Evolutionary conservation across 1,284 basidiomycete species (phyloP).

Genomic region (Rhodotorula sp.): DNA sequence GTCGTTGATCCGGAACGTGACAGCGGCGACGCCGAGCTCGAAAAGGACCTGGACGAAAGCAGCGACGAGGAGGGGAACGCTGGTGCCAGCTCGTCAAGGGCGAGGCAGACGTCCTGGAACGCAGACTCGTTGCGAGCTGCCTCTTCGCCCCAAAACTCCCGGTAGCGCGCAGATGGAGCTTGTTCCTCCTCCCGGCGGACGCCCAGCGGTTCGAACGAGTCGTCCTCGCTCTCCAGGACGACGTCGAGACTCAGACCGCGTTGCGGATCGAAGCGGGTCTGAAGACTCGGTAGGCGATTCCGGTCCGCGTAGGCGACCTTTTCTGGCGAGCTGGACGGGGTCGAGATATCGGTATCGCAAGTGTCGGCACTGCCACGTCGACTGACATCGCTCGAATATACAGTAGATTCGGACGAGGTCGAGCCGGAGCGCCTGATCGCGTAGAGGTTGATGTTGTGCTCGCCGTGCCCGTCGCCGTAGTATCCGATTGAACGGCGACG

Average conservation of each 20-base stretch:
- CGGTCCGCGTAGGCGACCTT: not conserved
- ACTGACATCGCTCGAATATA: not conserved
- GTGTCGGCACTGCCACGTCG: not conserved
- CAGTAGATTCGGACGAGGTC: not conserved
- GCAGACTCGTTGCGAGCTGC: not conserved
- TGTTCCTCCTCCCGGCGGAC: not conserved
- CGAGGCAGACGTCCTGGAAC: conserved; percentile 2
- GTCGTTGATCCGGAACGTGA: not conserved
- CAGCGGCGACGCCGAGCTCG: not conserved
- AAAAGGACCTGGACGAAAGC: not conserved
- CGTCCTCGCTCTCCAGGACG: not conserved
- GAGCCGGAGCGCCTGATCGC: not conserved
- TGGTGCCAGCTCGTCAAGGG: not conserved
- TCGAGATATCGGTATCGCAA: not conserved
- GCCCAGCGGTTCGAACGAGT: not conserved
- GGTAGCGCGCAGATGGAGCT: not conserved
- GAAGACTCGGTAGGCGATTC: not conserved
- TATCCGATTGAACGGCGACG: not conserved
- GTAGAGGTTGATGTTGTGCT: not conserved
- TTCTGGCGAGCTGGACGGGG: not conserved
- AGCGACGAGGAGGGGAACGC: not conserved
- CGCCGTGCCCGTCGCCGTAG: not conserved
- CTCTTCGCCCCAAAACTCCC: not conserved
- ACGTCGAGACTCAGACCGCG: conserved; percentile 1
- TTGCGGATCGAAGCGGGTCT: not conserved